Base-by-base conservation (phyloP, 2,329 filamentous ascomycete species). In the Thielaviopsis punctulata region DNA sequence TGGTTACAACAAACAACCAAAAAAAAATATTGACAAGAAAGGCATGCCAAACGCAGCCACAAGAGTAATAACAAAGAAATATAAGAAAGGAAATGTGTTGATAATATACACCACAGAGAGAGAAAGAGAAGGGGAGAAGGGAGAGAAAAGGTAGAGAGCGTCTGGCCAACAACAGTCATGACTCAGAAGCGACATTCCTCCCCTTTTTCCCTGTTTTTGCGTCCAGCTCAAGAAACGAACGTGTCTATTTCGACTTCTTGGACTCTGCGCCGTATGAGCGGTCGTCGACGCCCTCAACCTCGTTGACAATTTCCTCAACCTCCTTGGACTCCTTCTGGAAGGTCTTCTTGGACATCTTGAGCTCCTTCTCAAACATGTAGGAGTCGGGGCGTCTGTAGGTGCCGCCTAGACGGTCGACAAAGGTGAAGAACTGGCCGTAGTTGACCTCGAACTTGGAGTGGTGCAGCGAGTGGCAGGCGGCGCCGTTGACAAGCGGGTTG, bases 351-450 rank as follows among this genome's bases (percentile, higher is more conserved):
- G 77, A 84, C 84, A 92, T 89, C 73, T 94, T 95, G 60, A 78
- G 79, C 64, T 92, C 84, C 64, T 82, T 82, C 60, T 80, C 70
- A 71, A 95, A 95, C 59, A 95, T 76, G 67, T 88, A 86, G 53
- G 81, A 76, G 60, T 92, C 90, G 19, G 89, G 89, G 71, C 82
- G 79, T 60, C 86, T 76, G 71, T 95, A 95, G 63, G 84, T 93
- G 55, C 84, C 84, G 52, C 86, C 86, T 19, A 95, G 67, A 51
- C 89, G 81, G 66, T 95, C 89, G 84, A 89, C 95, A 19, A 92
- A 71, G 0, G 88, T 95, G 15, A 86, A 92, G 70, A 89, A 95
- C 66, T 95, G 89, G 54, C 89, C 89, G 62, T 94, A 95, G 70
- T 95, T 95, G 73, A 68, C 65, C 57, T 66, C 65, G 56, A 68